These are phyloP conservation scores for Crepidotus variabilis DNA, from an alignment of 768 basidiomycete genomes.

Conservation along the genomic window DNA sequence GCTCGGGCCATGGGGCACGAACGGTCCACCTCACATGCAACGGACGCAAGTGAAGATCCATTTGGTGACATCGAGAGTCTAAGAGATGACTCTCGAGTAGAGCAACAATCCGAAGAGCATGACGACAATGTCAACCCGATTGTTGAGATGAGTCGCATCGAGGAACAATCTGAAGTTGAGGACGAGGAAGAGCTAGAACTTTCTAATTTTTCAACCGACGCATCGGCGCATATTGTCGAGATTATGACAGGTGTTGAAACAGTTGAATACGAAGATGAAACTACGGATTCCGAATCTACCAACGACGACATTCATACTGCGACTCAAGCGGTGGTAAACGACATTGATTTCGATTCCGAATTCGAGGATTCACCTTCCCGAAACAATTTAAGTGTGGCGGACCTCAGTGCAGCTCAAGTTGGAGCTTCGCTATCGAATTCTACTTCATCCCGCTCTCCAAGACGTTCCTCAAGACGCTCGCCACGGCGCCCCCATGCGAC, in stretches of 20 bases:
- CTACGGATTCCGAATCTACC: constrained; percentile 51
- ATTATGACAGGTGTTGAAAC: constrained; percentile 48
- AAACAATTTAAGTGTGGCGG: constrained; percentile 12
- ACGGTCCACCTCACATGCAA: constrained; percentile 28
- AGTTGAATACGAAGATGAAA: constrained; percentile 35
- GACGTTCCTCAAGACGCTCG: background rate
- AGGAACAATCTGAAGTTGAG: constrained; percentile 45
- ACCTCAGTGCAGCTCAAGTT: constrained; percentile 1
- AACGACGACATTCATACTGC: constrained; percentile 31
- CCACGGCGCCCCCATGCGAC: background rate
- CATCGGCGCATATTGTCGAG: constrained; percentile 48
- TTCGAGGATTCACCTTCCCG: constrained; percentile 28
- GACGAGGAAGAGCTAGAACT: constrained; percentile 68
- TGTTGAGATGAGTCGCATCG: constrained; percentile 44
- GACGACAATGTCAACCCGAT: constrained; percentile 5
- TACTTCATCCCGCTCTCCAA: background rate
- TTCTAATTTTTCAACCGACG: constrained; percentile 72
- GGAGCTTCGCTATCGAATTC: background rate
- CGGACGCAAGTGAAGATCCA: constrained; percentile 74
- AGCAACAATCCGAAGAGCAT: constrained; percentile 20
- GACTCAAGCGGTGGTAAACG: constrained; percentile 26
- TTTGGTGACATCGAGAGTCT: constrained; percentile 91
- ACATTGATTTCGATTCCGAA: constrained; percentile 36
- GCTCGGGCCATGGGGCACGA: constrained; percentile 27
- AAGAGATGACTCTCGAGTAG: constrained; percentile 52